These are phyloP conservation scores for Plasmodium knowlesi DNA, from an alignment of 169 alveolate genomes.

Conservation along the genomic window DNA sequence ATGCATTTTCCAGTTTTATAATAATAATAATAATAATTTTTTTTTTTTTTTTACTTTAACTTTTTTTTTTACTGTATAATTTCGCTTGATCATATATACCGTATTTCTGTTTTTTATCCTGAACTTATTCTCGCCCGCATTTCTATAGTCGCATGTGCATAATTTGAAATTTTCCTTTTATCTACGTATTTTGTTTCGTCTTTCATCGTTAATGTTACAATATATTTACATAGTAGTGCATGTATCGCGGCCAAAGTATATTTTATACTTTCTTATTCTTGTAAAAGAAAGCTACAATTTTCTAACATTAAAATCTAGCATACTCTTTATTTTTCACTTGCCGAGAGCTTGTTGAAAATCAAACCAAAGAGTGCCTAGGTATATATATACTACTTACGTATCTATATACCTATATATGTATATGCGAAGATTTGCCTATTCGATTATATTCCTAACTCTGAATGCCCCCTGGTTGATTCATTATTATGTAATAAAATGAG, in stretches of 20 bases:
- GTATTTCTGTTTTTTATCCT: neutral
- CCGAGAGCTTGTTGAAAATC: neutral
- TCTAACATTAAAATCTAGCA: neutral
- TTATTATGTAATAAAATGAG: neutral
- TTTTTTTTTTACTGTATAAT: neutral
- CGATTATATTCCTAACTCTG: neutral
- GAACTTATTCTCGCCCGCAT: neutral
- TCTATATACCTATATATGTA: neutral
- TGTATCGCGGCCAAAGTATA: neutral
- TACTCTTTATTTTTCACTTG: neutral
- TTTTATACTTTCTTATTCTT: neutral
- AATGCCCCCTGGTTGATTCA: neutral
- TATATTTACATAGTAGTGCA: neutral
- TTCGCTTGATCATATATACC: neutral
- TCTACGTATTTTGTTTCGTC: neutral
- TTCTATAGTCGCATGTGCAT: neutral
- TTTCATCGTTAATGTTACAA: neutral
- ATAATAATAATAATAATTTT: neutral
- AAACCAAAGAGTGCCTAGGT: neutral
- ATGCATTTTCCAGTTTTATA: neutral
- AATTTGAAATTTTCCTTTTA: neutral
- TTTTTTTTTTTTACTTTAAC: neutral
- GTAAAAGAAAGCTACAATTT: neutral
- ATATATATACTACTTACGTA: neutral
- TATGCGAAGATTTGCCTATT: neutral